A percentile compares a stretch with the other conserved stretches of the same genome.
phyloP scores from a whole-genome alignment of 2,329 filamentous ascomycete species.

The Colletotrichum incanum region DNA sequence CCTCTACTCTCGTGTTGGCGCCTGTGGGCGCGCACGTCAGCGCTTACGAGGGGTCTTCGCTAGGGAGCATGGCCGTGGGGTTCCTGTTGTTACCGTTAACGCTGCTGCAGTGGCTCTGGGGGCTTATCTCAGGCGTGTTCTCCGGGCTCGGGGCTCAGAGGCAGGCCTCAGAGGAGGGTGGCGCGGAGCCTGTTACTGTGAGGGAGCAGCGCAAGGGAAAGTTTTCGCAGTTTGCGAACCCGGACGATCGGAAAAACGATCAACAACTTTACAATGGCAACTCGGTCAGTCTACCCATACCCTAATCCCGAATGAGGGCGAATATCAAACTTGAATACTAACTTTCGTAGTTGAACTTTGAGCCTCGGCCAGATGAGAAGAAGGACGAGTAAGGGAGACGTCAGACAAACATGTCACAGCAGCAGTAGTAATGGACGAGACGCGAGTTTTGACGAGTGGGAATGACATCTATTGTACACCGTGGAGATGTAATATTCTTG shows the following conservation, averaged over 20 bases:
- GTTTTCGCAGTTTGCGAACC: conserved; percentile 63
- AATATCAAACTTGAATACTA: conserved; percentile 45
- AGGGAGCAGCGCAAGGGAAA: conserved; percentile 45
- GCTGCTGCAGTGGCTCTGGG: conserved; percentile 56
- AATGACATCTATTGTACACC: conserved; percentile 44
- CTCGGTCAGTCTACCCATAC: conserved; percentile 70
- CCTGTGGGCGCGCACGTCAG: conserved; percentile 70
- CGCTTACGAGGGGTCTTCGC: conserved; percentile 57
- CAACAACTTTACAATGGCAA: conserved; percentile 93
- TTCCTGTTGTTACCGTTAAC: conserved; percentile 34
- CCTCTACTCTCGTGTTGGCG: conserved; percentile 86
- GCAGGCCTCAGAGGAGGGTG: conserved; percentile 16
- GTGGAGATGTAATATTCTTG: conserved; percentile 33
- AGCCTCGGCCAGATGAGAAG: conserved; percentile 74
- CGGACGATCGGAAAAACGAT: conserved; percentile 68
- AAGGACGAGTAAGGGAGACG: conserved; percentile 45
- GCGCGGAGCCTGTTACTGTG: conserved; percentile 48
- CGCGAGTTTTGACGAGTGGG: conserved; percentile 21
- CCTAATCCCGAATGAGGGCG: neutral
- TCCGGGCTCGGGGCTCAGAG: conserved; percentile 46
- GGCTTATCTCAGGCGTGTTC: conserved; percentile 50
- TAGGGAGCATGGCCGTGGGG: conserved; percentile 33
- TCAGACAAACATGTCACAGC: neutral
- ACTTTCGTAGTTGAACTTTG: conserved; percentile 74
- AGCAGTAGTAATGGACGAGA: neutral